Conservation (phyloP, 2,329 filamentous ascomycete genomes). For the Penicillium digitatum region DNA sequence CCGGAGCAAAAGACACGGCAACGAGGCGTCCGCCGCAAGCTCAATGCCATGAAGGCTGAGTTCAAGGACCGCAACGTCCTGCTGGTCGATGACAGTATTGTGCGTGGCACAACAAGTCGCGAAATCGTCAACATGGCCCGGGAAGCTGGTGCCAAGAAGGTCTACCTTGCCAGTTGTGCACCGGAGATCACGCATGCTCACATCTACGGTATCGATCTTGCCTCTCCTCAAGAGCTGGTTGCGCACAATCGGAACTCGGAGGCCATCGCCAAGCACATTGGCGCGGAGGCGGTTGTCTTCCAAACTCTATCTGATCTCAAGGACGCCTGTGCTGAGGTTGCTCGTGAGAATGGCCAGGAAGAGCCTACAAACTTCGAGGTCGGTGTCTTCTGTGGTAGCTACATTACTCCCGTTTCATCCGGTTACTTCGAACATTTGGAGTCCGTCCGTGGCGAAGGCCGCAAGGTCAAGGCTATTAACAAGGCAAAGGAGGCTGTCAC, state of each 20-base stretch:
- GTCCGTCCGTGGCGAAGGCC: conserved; percentile 64
- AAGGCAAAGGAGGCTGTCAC: conserved; percentile 61
- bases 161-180: conserved; percentile 77
- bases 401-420: conserved; percentile 73
- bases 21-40: conserved; percentile 83
- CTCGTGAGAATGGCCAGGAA: conserved; percentile 50
- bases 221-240: conserved; percentile 66
- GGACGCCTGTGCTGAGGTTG: conserved; percentile 69
- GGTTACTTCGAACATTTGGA: conserved; percentile 81
- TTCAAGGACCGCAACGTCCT: conserved; percentile 77
- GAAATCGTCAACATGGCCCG: conserved; percentile 81
- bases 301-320: conserved; percentile 76
- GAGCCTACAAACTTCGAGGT: conserved; percentile 70
- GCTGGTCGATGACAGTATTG: conserved; percentile 85
- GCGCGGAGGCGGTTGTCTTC: conserved; percentile 72
- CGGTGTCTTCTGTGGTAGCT: conserved; percentile 85
- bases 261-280: conserved; percentile 64
- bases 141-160: conserved; percentile 75
- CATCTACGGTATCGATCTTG: conserved; percentile 77
- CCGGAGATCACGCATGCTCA: conserved; percentile 82
- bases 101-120: conserved; percentile 75
- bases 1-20: conserved; percentile 74
- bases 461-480: conserved; percentile 63
- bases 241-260: conserved; percentile 62
- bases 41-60: conserved; percentile 80